Evolutionary conservation across 2,329 filamentous ascomycete species (phyloP), one percentile per base, ranked within the genome.

Genomic region (Aureobasidium zeae): DNA sequence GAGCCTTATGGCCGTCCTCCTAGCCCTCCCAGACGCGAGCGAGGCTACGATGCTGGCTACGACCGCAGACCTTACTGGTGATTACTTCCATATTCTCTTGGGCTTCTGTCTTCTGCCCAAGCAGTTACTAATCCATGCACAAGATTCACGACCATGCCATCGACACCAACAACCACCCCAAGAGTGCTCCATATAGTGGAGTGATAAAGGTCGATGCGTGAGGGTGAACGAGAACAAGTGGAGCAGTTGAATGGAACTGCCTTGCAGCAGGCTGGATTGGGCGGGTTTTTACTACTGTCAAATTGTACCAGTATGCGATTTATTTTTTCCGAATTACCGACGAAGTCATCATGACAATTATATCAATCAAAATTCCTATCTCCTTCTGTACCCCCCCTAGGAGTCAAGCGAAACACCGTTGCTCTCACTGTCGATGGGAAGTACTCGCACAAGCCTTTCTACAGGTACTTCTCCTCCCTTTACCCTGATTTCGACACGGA

Each of bases 11-110:
- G 56, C 17, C 55, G 58, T 35, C 59, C 58, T 29, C 53, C 57
- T 10, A 47, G 48, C 43, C 76, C 77, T 36, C 70, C 73, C 3
- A 55, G 59, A 33, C 49, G 49, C 21, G 48, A 51, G 15, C 53
- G 55, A 35, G 52, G 55, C 24, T 51, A 56, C 33, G 54, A 51
- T 34, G 43, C 35, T 31, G 47, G 43, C 22, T 79, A 79, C 51
- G 74, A 77, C 44, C 71, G 70, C 51, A 64, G 67, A 49, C 67
- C 67, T 50, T 72, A 72, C 62, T 73, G 67, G 53, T 56, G 50
- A 56, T 48, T 55, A 53, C 22, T n/a, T n/a, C n/a, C 31, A 28
- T 47, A 25, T 33, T 46, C 45, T 39, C 43, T 26, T 36, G 26
- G 5, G 9, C 16, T 28, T 34, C 22, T 16, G 30, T 34, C 28